phyloP scores from a whole-genome alignment of 805 yeast genomes.

The Saccharomycopsis sp. region DNA sequence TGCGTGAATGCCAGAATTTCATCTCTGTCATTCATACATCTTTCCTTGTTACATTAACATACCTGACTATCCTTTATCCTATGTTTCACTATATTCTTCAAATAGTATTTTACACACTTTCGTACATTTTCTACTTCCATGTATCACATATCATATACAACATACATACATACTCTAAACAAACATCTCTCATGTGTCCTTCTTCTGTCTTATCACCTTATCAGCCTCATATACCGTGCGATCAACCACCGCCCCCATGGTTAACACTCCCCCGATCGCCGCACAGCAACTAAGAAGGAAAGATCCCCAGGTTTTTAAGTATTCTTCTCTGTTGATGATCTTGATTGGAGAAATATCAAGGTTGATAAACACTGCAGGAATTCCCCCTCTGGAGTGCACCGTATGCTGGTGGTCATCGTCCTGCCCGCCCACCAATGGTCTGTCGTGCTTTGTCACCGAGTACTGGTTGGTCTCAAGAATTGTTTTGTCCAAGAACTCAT shows the following conservation, averaged over 20 bases:
- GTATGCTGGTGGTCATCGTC: slow-evolving; percentile 91
- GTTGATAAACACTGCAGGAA: slow-evolving; percentile 81
- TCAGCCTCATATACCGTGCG: slow-evolving; percentile 87
- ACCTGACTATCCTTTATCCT: too few species aligned
- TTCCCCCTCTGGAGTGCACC: slow-evolving; percentile 73
- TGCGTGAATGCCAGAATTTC: too few species aligned
- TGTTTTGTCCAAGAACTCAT: slow-evolving; percentile 54
- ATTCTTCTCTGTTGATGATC: slow-evolving; percentile 74
- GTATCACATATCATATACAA: too few species aligned
- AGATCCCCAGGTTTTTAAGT: slow-evolving; percentile 68
- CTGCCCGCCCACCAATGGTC: slow-evolving; percentile 80
- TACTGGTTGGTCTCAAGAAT: slow-evolving; percentile 79
- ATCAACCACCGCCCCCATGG: slow-evolving; percentile 86
- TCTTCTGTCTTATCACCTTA: slow-evolving; percentile 62
- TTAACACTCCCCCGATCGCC: slow-evolving; percentile 87
- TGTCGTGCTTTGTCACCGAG: slow-evolving; percentile 79
- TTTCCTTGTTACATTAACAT: too few species aligned
- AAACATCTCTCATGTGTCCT: slow-evolving; percentile 32
- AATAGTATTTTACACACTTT: too few species aligned
- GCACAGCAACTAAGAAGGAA: slow-evolving; percentile 78
- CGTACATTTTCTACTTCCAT: too few species aligned
- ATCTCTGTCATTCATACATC: too few species aligned
- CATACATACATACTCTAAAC: neutral
- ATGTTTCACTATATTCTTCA: too few species aligned
- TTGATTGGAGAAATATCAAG: slow-evolving; percentile 93